phyloP scores from a whole-genome alignment of 1,139 yeast genomes.

The Waltiozyma sp. region DNA sequence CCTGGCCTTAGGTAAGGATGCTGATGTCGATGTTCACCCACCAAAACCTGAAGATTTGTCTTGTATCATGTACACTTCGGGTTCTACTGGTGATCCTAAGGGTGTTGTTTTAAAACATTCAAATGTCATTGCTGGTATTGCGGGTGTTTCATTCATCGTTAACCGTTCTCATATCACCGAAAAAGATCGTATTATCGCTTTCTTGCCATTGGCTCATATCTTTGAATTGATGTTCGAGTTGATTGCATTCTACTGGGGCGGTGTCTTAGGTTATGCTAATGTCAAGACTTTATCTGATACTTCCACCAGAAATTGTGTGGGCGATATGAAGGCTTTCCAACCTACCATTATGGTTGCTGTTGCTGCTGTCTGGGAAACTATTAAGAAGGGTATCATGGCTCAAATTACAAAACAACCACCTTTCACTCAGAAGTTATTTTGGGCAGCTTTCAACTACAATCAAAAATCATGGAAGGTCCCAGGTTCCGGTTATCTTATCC shows the following conservation, averaged over 20 bases:
- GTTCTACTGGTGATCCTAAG: conserved; percentile 95
- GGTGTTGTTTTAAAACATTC: conserved; percentile 83
- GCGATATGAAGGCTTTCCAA: conserved; percentile 78
- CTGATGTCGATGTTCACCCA: conserved; percentile 28
- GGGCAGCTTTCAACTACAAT: conserved; percentile 81
- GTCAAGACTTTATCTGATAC: conserved; percentile 84
- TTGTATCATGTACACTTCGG: conserved; percentile 97
- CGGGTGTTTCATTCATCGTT: conserved; percentile 66
- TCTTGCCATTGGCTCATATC: conserved; percentile 92
- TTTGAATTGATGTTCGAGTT: conserved; percentile 87
- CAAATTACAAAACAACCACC: conserved; percentile 63
- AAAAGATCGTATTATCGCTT: conserved; percentile 68
- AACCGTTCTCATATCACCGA: conserved; percentile 38
- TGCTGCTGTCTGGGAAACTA: conserved; percentile 97
- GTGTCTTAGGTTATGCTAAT: conserved; percentile 77
- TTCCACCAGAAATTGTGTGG: conserved; percentile 73
- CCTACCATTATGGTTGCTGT: conserved; percentile 98
- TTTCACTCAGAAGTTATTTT: conserved; percentile 68
- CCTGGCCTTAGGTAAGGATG: conserved; percentile 46
- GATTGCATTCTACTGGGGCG: conserved; percentile 80
- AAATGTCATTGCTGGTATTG: conserved; percentile 74
- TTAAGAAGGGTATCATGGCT: conserved; percentile 80
- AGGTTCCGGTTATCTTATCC: conserved; percentile 50
- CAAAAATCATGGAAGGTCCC: conserved; percentile 56
- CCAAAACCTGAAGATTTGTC: conserved; percentile 70